Evolutionary conservation across 768 basidiomycete genomes (phyloP), one percentile per base, ranked within the genome.

Genomic region (Psilocybe tampanensis): DNA sequence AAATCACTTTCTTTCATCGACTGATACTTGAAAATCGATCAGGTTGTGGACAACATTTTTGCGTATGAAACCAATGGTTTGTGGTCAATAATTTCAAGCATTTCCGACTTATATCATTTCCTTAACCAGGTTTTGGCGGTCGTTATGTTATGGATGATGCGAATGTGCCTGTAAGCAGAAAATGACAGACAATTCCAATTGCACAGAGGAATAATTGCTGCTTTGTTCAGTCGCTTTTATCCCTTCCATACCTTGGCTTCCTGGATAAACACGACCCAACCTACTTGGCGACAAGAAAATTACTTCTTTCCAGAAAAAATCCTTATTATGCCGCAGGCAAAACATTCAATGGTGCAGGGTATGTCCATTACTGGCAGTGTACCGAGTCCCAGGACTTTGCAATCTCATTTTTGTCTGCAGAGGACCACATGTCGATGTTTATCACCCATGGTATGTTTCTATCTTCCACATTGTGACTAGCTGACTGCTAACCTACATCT

Each of bases 131-230:
- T 8, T 79, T 88, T 48, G 88, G 90, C 32, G 81, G 84, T 9
- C 75, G 83, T 55, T 90, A 90, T 68, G 82, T 90, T 18, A 92
- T 92, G 90, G 90, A 92, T 61, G 90, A 92, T 61, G 90, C 90
- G 6, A 92, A 92, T 61, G 90, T 92, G 42, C 90, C 90, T 4
- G 89, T 90, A 68, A 63, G 85, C 68, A 3, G 3, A 42, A 23
- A 12, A 18, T 50, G 15, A 21, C 3, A 41, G 34, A 41, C 23
- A 19, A 22, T 45, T 56, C 23, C 11, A 32, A 21, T 7, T 24
- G 39, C 18, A 19, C 17, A 44, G 24, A 60, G 24, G 41, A 22
- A 36, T 17, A 5, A 32, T 42, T n/a, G 19, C 9, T 47, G 47
- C 33, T 24, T 15, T 32, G 19, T 49, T 36, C 60, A 91, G 89